Evolutionary conservation across 306 rosid genomes (phyloP), one percentile per base, ranked within the genome.

Genomic region (Sicyos baderoa): DNA sequence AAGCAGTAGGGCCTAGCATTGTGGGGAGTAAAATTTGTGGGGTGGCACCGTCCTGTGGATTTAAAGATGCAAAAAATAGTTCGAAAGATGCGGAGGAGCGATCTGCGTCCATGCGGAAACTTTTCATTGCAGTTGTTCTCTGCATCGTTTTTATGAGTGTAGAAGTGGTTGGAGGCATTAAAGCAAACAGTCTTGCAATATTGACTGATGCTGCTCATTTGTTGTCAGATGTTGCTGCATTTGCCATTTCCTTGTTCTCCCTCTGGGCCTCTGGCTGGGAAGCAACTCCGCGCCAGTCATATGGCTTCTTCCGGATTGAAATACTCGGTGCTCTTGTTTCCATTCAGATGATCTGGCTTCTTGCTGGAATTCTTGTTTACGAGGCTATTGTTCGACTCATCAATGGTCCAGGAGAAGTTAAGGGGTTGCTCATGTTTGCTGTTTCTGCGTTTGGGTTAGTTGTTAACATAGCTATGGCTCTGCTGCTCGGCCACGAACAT

Each of bases 271-370:
- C 89, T 0, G 89, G 89, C 42, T 85, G 89, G 89, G 89, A 85
- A 75, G 86, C 86, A 53, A 85, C 79, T 45, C 89, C 86, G 5
- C 89, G 89, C 21, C 89, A 85, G 35, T 79, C 89, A 4, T 85
- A 85, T n/a, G 89, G 89, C 22, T 85, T 85, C 78, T 85, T 82
- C 58, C 74, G 89, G 50, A 85, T 85, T 27, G 89, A 85, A 71
- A 85, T 85, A 29, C 68, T 85, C 4, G 89, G 89, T 29, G 84
- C 89, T 27, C 89, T 85, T 45, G 84, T 85, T 73, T 85, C 89
- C 21, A 85, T 85, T 47, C 89, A 85, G 72, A 85, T 85, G 89
- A 85, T 85, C 40, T 85, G 89, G 89, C 89, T 85, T 76, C 89
- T 85, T 70, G 84, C 89, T 9, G 89, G 89, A 44, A 85, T 85